Percentiles rank a stretch among this genome's conserved stretches.
These are phyloP conservation scores for Hypoxylon intermedium DNA, from an alignment of 495 filamentous ascomycete species.

Conservation along the genomic window DNA sequence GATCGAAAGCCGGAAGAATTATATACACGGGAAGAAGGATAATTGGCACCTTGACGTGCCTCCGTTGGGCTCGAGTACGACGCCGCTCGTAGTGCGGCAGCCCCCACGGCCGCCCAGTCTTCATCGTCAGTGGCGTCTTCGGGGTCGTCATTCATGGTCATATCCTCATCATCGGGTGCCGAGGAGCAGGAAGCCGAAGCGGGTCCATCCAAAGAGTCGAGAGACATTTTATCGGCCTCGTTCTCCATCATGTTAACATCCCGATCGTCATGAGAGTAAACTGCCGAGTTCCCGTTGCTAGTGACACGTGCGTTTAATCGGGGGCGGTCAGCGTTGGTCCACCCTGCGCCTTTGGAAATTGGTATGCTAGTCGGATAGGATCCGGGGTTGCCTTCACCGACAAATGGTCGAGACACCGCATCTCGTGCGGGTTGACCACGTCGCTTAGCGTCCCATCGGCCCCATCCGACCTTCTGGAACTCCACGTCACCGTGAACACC, in stretches of 20 bases:
- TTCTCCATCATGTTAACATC: constrained; percentile 77
- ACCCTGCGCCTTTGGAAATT: constrained; percentile 63
- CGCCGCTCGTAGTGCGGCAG: constrained; percentile 78
- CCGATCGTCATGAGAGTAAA: constrained; percentile 75
- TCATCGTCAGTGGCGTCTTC: constrained; percentile 95
- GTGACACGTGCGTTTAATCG: constrained; percentile 58
- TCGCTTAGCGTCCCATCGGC: constrained; percentile 87
- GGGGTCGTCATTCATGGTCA: constrained; percentile 68
- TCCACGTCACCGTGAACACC: constrained; percentile 79
- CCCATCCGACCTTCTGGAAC: constrained; percentile 98
- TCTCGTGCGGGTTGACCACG: constrained; percentile 69
- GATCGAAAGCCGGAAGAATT: constrained; percentile 56
- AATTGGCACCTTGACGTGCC: constrained; percentile 45
- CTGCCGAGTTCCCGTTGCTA: constrained; percentile 72
- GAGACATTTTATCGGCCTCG: constrained; percentile 95
- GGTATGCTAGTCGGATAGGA: constrained; percentile 66
- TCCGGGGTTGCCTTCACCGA: constrained; percentile 56
- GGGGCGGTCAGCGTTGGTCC: constrained; percentile 55
- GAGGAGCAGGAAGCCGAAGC: constrained; percentile 77
- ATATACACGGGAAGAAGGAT: constrained; percentile 56
- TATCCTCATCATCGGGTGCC: constrained; percentile 73
- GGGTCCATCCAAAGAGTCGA: constrained; percentile 82
- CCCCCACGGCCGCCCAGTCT: constrained; percentile 92
- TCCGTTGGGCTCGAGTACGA: constrained; percentile 59
- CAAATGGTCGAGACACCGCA: constrained; percentile 39